Base-by-base conservation (phyloP, 371 early-diverging fungal species). In the Batrachochytrium dendrobatidis region DNA sequence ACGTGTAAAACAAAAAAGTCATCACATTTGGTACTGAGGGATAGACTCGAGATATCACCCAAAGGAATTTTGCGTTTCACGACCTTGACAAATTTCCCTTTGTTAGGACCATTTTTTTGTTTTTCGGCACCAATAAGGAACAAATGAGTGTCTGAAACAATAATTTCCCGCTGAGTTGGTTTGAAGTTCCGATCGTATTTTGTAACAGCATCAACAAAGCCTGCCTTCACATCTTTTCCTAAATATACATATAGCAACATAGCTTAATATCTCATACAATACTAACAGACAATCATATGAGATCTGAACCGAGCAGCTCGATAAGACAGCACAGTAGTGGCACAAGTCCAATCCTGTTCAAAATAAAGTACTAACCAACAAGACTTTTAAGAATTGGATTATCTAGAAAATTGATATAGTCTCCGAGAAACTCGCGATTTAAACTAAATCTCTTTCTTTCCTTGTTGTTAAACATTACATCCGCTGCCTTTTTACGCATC, bases 401-500 rank as follows among this genome's bases (percentile, higher is more conserved):
- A 54, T 76, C 74, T 34, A 76, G 52, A 52, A 90, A 83, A 55
- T 82, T 85, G 44, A 98, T 67, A 66, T 98, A 96, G 65, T 98
- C 98, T 25, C 98, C 98, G 34, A 83, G 69, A 68, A 88, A 96
- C 50, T 89, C 83, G 58, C 97, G 82, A 48, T 90, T 79, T 44
- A 98, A 67, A 46, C 89, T 88, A 72, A 87, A 89, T 48, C 95
- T 74, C 58, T 94, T 86, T 58, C 95, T 81, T 66, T 95, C 94
- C 72, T 95, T 96, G 51, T 91, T 84, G 31, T 83, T 83, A 52
- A 76, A 87, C 68, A 96, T 76, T n/a, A 98, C 82, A 56, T 91
- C 86, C 61, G 90, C 91, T 25, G 94, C 93, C 75, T 91, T 86
- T 63, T 95, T 92, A 45, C 97, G 86, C 73, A 92, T 77, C 62